Evolutionary conservation across 129 eudicot genomes (phyloP), one percentile per base, ranked within the genome.

Genomic region (Flaveria trinervia): DNA sequence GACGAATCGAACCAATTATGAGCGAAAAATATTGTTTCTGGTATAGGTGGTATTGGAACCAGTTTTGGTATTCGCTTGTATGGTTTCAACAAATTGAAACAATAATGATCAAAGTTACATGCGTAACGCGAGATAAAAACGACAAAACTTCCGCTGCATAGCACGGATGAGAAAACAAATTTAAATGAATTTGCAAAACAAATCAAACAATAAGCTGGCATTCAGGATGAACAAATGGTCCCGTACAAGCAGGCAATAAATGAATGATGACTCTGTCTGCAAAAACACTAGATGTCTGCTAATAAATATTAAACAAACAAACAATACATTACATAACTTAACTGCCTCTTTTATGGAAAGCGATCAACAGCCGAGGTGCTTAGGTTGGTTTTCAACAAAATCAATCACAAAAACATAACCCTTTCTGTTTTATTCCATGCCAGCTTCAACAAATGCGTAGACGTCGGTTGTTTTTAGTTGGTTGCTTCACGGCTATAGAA

Each of bases 401-500:
- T 41, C 60, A 80, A 73, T 54, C 74, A 74, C 33, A 56, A 73
- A 33, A 80, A 64, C 39, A 48, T 33, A 80, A 67, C 75, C 16
- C 52, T 46, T 59, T 67, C 20, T 46, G 44, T 33, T 45, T 80
- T 80, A 74, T 67, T 80, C 51, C 44, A 80, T 62, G 68, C 68
- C 69, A 68, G 52, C 16, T 77, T 55, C 57, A 62, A 64, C 36
- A 62, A 33, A 62, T 71, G 16, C 26, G 36, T 64, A 62, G 48
- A 30, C 43, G n/a, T 11, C 23, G 36, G 7, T 33, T 33, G 39
- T 25, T 13, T 16, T 68, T 74, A 76, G 72, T 94, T 91, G 67
- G 89, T 71, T 61, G 94, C 86, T n/a, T 94, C 99, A 41, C 99
- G 89, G 87, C 97, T 94, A 88, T 94, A 94, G 82, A 75, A 94